Base-by-base conservation (phyloP, 768 basidiomycete genomes). In the Tremella fuciformis region DNA sequence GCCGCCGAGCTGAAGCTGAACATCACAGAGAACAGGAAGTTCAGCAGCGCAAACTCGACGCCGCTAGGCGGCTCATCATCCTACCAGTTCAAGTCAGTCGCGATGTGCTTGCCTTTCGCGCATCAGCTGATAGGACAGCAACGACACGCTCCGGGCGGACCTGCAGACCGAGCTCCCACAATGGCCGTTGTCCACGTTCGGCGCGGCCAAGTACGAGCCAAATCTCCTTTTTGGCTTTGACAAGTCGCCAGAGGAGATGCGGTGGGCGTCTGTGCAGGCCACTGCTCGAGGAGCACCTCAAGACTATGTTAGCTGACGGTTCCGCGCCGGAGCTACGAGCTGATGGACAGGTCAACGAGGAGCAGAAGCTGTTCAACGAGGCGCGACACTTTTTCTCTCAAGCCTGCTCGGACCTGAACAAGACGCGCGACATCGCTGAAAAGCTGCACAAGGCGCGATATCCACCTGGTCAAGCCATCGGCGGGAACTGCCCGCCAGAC, bases 111-210 rank as follows among this genome's bases (percentile, higher is more conserved):
- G 15, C 16, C 49, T 7, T 50, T 21, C 7, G 19, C 25, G 16
- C 26, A 22, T 50, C 8, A 29, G 53, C 57, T 54, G 29, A 57
- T 19, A 15, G 3, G 1, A 16, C 9, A 91, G 89, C 24, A 70
- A 78, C 18, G 86, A 90, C 13, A 78, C 80, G 1, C 82, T 94
- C 44, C 72, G 71, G n/a, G 77, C 78, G 29, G 91, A 93, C 63
- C 73, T 93, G 8, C 83, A 82, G 1, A 78, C 77, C 1, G 90
- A 92, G 15, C 86, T 84, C 68, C 91, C 91, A 0, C 44, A 81
- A 13, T 96, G 88, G 86, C 86, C 87, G 13, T 78, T 93, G 0
- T 85, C 88, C 0, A 86, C 84, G 0, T 93, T 88, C 71, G 90
- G 82, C 0, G 84, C 88, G 19, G 83, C 84, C 2, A 94, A 92